Evolutionary conservation across 23 red algal species (phyloP), one percentile per base, ranked within the genome.

Genomic region (Gracilaria domingensis): DNA sequence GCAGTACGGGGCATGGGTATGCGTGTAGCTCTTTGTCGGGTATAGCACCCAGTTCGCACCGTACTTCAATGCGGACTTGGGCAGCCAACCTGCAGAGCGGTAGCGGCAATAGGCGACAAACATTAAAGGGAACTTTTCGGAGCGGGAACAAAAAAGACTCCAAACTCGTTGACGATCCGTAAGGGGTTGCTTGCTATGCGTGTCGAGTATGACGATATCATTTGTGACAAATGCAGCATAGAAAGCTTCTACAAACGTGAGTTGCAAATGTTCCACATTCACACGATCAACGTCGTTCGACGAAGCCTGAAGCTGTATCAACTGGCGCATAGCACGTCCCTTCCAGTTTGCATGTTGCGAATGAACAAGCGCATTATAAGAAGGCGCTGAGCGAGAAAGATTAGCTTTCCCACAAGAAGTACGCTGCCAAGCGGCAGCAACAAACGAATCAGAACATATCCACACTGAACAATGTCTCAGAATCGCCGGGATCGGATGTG

Each of bases 21-120:
- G 95, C 12, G 79, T 49, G 18, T 79, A 76, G 17, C 34, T 29
- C 4, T 61, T 66, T 4, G 70, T 75, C 8, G 89, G 74, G 80
- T 98, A 98, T 28, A 98, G 83, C 50, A 98, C 93, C 92, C 85
- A 98, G 86, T 98, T 80, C 25, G 83, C 96, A 26, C 96, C 96
- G 74, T 98, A 98, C 85, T 98, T 98, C 57, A 91, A n/a, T 0
- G 93, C 96, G 4, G 88, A 93, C 51, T 83, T 86, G 7, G 92
- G 92, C 59, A 94, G 73, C 96, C 96, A 98, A 21, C 96, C 96
- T 12, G 86, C 91, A 11, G 60, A 70, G 1, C 93, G 88, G 67
- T 98, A 98, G 66, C 71, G 67, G 1, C 56, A 59, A 62, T 93
- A 95, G 12, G 83, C 82, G 53, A 94, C 96, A 57, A 88, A 93